phyloP scores from a whole-genome alignment of 2,329 filamentous ascomycete species.

The Pochonia chlamydosporia region DNA sequence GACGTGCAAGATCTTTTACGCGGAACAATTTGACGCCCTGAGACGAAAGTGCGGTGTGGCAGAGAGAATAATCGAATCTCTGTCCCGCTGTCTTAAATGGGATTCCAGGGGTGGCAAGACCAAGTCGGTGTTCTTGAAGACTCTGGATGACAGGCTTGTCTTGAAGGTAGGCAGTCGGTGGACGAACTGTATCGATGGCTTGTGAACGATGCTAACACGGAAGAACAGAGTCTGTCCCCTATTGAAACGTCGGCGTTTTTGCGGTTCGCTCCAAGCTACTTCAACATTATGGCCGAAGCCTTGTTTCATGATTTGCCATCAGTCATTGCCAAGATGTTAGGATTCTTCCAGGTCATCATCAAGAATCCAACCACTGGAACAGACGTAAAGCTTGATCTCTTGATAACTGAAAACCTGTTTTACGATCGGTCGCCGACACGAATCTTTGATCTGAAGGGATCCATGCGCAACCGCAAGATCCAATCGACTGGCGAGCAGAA shows the following conservation, averaged over 20 bases:
- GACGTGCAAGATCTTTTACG: slow-evolving; percentile 98
- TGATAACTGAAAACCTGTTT: slow-evolving; percentile 97
- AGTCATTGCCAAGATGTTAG: slow-evolving; percentile 98
- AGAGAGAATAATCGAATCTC: slow-evolving; percentile 88
- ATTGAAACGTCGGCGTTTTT: slow-evolving; percentile 93
- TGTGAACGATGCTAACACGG: slow-evolving; percentile 10
- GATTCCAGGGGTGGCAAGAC: slow-evolving; percentile 98
- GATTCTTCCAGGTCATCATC: slow-evolving; percentile 95
- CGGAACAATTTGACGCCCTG: slow-evolving; percentile 94
- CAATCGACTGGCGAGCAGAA: slow-evolving; percentile 93
- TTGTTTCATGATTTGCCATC: slow-evolving; percentile 93
- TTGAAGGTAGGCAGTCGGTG: slow-evolving; percentile 54
- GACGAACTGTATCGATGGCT: not conserved
- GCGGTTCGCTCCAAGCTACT: slow-evolving; percentile 93
- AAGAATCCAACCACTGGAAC: slow-evolving; percentile 88
- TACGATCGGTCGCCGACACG: slow-evolving; percentile 88
- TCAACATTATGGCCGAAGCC: slow-evolving; percentile 93
- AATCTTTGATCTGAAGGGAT: slow-evolving; percentile 94
- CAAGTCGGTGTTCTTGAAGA: slow-evolving; percentile 95
- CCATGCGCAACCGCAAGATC: slow-evolving; percentile 97
- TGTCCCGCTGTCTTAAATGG: slow-evolving; percentile 95
- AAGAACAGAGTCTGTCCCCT: slow-evolving; percentile 68
- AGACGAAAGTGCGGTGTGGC: slow-evolving; percentile 88
- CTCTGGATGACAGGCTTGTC: slow-evolving; percentile 87
- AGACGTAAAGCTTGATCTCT: slow-evolving; percentile 89